phyloP scores from a whole-genome alignment of 371 early-diverging fungal genomes.

The Saksenaea vasiformis region DNA sequence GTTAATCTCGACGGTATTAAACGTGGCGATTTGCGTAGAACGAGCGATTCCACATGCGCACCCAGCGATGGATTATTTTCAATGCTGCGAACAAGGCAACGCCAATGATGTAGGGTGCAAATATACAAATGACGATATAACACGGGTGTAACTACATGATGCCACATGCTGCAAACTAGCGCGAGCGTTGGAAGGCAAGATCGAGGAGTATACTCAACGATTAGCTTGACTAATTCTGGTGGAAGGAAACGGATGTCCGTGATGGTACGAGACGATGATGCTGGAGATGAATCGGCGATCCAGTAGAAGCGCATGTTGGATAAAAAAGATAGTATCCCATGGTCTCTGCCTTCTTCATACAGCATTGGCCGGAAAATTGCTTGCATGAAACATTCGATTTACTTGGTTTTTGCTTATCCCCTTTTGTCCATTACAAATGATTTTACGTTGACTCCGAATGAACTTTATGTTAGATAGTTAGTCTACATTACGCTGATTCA shows the following conservation, averaged over 20 bases:
- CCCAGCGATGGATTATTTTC: conserved; percentile 11
- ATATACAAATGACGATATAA: conserved; percentile 38
- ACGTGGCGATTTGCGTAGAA: conserved; percentile 35
- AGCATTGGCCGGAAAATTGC: too few species aligned
- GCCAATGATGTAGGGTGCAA: conserved; percentile 34
- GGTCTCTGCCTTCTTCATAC: too few species aligned
- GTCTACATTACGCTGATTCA: too few species aligned
- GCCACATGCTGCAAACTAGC: conserved; percentile 25
- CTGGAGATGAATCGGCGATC: not conserved
- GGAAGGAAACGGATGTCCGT: conserved; percentile 16
- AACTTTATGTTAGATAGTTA: too few species aligned
- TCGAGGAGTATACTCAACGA: conserved; percentile 28
- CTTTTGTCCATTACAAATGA: too few species aligned
- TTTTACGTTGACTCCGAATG: too few species aligned
- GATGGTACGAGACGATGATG: not conserved
- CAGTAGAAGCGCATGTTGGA: conserved; percentile 1
- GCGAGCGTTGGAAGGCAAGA: conserved; percentile 23
- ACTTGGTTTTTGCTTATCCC: too few species aligned
- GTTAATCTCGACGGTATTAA: conserved; percentile 25
- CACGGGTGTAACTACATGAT: conserved; percentile 30
- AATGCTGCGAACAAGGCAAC: conserved; percentile 18
- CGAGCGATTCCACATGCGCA: conserved; percentile 22
- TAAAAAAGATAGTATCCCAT: not conserved
- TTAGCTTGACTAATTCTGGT: conserved; percentile 28
- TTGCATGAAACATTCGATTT: too few species aligned